phyloP scores from a whole-genome alignment of 2,329 filamentous ascomycete species.

The Cladosporium sp. region DNA sequence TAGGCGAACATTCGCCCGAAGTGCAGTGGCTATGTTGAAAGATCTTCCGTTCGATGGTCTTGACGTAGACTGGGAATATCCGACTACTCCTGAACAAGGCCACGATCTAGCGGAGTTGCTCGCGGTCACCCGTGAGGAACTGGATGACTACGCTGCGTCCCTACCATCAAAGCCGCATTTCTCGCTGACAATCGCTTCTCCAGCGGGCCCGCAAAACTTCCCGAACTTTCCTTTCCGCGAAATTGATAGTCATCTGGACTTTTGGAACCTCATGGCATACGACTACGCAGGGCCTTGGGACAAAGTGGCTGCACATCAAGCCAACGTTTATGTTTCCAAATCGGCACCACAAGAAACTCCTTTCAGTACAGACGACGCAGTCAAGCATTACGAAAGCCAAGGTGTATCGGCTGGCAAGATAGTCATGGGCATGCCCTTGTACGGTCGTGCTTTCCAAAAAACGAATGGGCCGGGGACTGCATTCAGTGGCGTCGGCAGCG shows the following conservation, averaged over 20 bases:
- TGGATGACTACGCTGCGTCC: slow-evolving; percentile 43
- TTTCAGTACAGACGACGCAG: slow-evolving; percentile 71
- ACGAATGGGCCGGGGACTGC: slow-evolving; percentile 72
- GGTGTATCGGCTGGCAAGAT: slow-evolving; percentile 69
- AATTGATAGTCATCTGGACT: slow-evolving; percentile 47
- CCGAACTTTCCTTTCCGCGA: slow-evolving; percentile 42
- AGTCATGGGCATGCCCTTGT: slow-evolving; percentile 87
- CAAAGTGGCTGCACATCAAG: slow-evolving; percentile 68
- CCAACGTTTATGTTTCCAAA: slow-evolving; percentile 68
- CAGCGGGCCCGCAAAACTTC: slow-evolving; percentile 46
- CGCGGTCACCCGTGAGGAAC: slow-evolving; percentile 38
- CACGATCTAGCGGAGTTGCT: slow-evolving; percentile 43
- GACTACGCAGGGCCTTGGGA: slow-evolving; percentile 78
- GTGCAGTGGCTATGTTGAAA: slow-evolving; percentile 72
- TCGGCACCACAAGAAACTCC: slow-evolving; percentile 67
- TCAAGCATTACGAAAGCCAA: slow-evolving; percentile 66
- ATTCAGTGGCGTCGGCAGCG: slow-evolving; percentile 72
- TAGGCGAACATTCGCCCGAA: slow-evolving; percentile 66
- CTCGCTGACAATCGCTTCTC: slow-evolving; percentile 47
- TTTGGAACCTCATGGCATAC: slow-evolving; percentile 55
- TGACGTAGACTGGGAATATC: slow-evolving; percentile 53
- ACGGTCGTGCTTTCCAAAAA: slow-evolving; percentile 79
- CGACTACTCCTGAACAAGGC: slow-evolving; percentile 43
- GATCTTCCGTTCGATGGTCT: slow-evolving; percentile 69
- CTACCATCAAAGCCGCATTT: slow-evolving; percentile 42